A percentile compares a stretch with the other conserved stretches of the same genome.
These are phyloP conservation scores for Phialophora macrospora DNA, from an alignment of 2,329 filamentous ascomycete genomes.

Conservation along the genomic window DNA sequence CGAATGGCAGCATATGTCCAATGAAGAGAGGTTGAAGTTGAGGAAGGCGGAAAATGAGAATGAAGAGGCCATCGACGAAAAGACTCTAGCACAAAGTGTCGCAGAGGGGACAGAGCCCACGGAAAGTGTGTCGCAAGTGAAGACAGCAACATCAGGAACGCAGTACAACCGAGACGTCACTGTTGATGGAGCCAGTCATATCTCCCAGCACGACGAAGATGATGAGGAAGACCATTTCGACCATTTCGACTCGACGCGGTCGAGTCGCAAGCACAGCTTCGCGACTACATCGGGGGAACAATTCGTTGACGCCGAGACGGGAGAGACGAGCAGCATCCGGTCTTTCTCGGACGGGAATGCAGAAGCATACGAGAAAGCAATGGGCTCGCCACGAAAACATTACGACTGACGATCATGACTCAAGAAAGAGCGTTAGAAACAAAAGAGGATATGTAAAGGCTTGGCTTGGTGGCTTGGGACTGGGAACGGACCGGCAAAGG, in stretches of 20 bases:
- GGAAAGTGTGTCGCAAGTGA: neutral
- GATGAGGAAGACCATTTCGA: slow-evolving; percentile 21
- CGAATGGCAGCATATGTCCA: slow-evolving; percentile 79
- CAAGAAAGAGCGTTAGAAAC: neutral
- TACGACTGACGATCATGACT: neutral
- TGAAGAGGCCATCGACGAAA: slow-evolving; percentile 12
- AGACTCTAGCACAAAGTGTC: neutral
- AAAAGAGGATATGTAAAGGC: neutral
- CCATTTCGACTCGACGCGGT: slow-evolving; percentile 18
- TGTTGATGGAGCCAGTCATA: slow-evolving; percentile 20
- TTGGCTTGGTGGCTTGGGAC: neutral
- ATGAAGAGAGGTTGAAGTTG: slow-evolving; percentile 72
- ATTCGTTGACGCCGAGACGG: slow-evolving; percentile 35
- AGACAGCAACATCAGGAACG: neutral
- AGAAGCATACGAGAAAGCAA: neutral
- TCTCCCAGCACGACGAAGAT: slow-evolving; percentile 9
- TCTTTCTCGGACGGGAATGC: slow-evolving; percentile 1
- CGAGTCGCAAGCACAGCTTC: slow-evolving; percentile 29
- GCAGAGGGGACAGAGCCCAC: slow-evolving; percentile 17
- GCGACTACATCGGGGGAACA: slow-evolving; percentile 32
- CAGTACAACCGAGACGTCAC: slow-evolving; percentile 10
- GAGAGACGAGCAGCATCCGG: slow-evolving; percentile 13
- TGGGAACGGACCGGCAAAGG: neutral
- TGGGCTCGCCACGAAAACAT: slow-evolving; percentile 3
- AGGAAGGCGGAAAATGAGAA: slow-evolving; percentile 51